Evolutionary conservation across 108 stramenopile genomes (phyloP), one percentile per base, ranked within the genome.

Genomic region (Skeletonema grethae): DNA sequence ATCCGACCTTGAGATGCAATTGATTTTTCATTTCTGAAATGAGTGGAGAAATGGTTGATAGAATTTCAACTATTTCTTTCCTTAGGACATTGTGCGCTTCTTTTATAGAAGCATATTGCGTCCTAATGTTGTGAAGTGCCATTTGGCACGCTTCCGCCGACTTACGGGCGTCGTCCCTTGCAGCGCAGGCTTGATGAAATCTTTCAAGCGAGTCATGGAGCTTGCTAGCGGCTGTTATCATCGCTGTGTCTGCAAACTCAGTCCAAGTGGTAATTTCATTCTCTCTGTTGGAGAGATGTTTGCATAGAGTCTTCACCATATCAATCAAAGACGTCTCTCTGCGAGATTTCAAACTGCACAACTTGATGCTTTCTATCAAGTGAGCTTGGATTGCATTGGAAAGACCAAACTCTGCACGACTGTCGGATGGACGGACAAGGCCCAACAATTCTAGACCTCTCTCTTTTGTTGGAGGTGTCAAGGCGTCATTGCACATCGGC

Each of bases 251-350:
- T 5, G 77, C 58, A 71, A 70, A 78, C 50, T 70, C 50, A 12
- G 55, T 29, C 70, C 77, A 71, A 53, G 20, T 45, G 3, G 35
- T 13, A 13, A 77, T 59, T 35, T 70, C 69, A 13, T 24, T 31
- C 24, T 77, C 76, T 25, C 64, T 61, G 28, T 61, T 61, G 25
- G 65, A 43, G 7, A 79, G 22, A 58, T 72, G 70, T 22, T 67
- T 72, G 36, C 71, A 79, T 0, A 79, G 78, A 7, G 70, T 68
- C n/a, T 28, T n/a, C 5, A 79, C 58, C 71, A 79, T 72, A 11
- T 64, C 67, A 5, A 57, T 31, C 5, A 79, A 41, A 2, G 70
- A 68, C 31, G 72, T 72, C 34, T 79, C 78, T 57, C 78, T 53
- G 13, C 50, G 67, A 55, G 36, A 57, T 43, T 62, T 72, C 0